Evolutionary conservation across 2,329 filamentous ascomycete species (phyloP).

Genomic region (Arthrinium puccinioides): DNA sequence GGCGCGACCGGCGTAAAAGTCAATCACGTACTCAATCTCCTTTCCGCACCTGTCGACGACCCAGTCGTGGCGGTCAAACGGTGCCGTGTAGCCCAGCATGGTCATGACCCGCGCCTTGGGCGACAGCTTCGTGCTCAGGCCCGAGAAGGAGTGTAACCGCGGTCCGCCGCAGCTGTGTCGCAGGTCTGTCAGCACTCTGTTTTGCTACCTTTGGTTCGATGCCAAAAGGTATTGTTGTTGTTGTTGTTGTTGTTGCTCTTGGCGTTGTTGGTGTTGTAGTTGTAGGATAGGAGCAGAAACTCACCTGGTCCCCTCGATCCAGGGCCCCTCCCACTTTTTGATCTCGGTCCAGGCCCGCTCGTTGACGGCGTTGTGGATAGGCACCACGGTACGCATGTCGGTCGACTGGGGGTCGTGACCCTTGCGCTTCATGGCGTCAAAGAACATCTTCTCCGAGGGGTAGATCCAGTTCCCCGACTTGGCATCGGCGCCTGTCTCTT

Average conservation of each 20-base stretch:
- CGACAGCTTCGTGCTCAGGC: conserved; percentile 61
- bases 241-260: too few species aligned
- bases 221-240: too few species aligned
- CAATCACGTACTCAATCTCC: conserved; percentile 89
- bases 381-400: conserved; percentile 89
- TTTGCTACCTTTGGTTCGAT: too few species aligned
- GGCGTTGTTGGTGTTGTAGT: too few species aligned
- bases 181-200: background rate
- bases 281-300: too few species aligned
- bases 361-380: conserved; percentile 98
- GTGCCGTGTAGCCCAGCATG: conserved; percentile 77
- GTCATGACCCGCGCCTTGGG: conserved; percentile 80
- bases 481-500: conserved; percentile 65
- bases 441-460: conserved; percentile 95
- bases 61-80: conserved; percentile 97
- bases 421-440: conserved; percentile 92
- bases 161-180: conserved; percentile 61
- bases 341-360: conserved; percentile 95
- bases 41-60: conserved; percentile 85
- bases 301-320: conserved; percentile 48
- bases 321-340: conserved; percentile 75
- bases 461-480: conserved; percentile 90
- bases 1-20: conserved; percentile 79
- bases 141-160: conserved; percentile 75
- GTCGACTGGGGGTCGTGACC: conserved; percentile 61